Evolutionary conservation across 257 asterid genomes (phyloP).

Genomic region (Osmanthus fragrans): DNA sequence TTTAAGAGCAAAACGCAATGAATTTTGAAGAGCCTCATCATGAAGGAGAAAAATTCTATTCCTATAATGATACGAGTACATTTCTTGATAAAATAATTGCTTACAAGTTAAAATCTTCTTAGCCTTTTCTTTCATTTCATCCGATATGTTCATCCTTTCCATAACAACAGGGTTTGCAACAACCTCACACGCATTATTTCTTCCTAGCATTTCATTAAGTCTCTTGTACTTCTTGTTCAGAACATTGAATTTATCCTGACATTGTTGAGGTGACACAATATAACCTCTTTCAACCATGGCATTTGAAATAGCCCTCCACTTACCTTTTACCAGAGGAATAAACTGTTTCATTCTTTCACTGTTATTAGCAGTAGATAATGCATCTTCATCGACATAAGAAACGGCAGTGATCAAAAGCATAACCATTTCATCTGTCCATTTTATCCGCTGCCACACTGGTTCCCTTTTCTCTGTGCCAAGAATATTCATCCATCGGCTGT

Average conservation of each 20-base stretch:
- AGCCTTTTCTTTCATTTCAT: constrained; percentile 34
- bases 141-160: constrained; percentile 32
- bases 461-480: constrained; percentile 17
- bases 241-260: constrained; percentile 63
- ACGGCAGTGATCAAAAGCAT: constrained; percentile 48
- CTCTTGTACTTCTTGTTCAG: constrained; percentile 51
- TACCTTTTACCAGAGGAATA: constrained; percentile 34
- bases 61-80: constrained; percentile 40
- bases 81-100: constrained; percentile 49
- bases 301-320: constrained; percentile 56
- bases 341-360: constrained; percentile 13
- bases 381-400: constrained; percentile 34
- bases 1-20: constrained; percentile 31
- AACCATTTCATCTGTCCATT: constrained; percentile 63
- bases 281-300: constrained; percentile 47
- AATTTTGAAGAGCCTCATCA: constrained; percentile 32
- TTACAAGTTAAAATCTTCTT: constrained; percentile 40
- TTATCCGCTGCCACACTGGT: constrained; percentile 36
- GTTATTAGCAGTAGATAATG: not conserved
- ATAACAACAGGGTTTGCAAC: constrained; percentile 43
- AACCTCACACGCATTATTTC: constrained; percentile 24
- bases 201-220: constrained; percentile 47
- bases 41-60: constrained; percentile 30
- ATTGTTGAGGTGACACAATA: constrained; percentile 60
- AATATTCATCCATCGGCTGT: constrained; percentile 2